These are phyloP conservation scores for Mallotus japonicus DNA, from an alignment of 441 rosid genomes.

Conservation along the genomic window DNA sequence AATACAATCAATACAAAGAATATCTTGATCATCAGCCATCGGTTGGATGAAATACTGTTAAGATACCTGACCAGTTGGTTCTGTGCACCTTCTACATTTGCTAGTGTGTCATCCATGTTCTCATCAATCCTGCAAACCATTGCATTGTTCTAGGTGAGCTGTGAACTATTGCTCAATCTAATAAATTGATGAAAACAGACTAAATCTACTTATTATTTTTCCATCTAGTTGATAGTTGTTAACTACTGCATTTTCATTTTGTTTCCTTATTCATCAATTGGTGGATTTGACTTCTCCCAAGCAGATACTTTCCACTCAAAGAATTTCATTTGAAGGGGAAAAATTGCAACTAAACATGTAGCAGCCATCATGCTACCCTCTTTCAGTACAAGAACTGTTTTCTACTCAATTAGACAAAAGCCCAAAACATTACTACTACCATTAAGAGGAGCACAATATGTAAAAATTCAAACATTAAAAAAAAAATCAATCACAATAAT, in stretches of 20 bases:
- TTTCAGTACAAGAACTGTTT: background rate
- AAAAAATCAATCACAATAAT: background rate
- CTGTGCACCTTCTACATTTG: constrained; percentile 93
- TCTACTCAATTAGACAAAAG: constrained; percentile 2
- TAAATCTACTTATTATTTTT: background rate
- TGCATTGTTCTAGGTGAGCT: constrained; percentile 2
- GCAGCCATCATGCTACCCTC: background rate
- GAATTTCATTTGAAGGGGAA: no score
- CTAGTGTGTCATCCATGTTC: constrained; percentile 82
- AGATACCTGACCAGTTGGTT: constrained; percentile 80
- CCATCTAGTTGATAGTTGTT: background rate
- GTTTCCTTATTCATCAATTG: background rate
- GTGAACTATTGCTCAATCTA: background rate
- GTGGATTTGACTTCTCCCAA: no score
- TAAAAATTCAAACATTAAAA: background rate
- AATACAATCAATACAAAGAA: constrained; percentile 83
- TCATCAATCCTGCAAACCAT: constrained; percentile 75
- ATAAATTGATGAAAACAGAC: background rate
- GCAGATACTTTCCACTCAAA: no score
- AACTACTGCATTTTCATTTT: background rate
- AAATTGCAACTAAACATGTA: background rate
- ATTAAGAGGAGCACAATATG: constrained; percentile 1
- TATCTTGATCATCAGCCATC: constrained; percentile 97
- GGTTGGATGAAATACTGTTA: constrained; percentile 84
- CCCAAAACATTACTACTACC: background rate